Evolutionary conservation across 257 asterid species (phyloP), one percentile per base, ranked within the genome.

Genomic region (Solanum sejunctum): DNA sequence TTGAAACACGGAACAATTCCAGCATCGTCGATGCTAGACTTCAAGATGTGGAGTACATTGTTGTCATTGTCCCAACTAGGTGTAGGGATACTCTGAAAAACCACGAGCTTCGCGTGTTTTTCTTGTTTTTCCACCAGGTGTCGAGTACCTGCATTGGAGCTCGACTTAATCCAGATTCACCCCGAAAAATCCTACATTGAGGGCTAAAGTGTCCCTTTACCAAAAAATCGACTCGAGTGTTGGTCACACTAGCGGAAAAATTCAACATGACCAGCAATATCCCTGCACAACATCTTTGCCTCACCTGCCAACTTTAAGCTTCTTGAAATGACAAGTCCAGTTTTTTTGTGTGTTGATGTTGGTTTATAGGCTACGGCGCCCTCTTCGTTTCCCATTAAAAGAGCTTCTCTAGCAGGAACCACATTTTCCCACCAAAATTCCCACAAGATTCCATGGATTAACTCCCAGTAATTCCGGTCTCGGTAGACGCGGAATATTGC

Each of bases 381-480:
- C 82, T 97, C 99, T 88, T 89, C 93, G 83, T 72, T 80, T 55
- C 97, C 98, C 89, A 92, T 61, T 8, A 90, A 51, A 78, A 90
- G 88, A 12, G 98, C 93, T 86, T 95, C 96, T 82, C 95, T 87
- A 8, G 99, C 99, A 5, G 99, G 98, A 86, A 97, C 82, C 77
- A 97, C 98, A 23, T 95, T 94, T 87, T 94, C 95, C 97, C 98
- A 97, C 99, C 98, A 97, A 90, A 95, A 97, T 92, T 97, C 98
- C 2, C 92, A 87, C 84, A 95, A 88, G 66, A 95, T 70, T 84
- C 93, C 94, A 47, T 87, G 93, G 39, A 96, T 94, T 66, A 95
- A 75, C 51, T 91, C 91, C 98, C 98, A 96, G 84, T 96, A 95
- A 58, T 87, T 71, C 1, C 90, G 94, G 1, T 95, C 98, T 81